Base-by-base conservation (phyloP, 1,284 basidiomycete genomes). In the Stygiomarasmius scandens region DNA sequence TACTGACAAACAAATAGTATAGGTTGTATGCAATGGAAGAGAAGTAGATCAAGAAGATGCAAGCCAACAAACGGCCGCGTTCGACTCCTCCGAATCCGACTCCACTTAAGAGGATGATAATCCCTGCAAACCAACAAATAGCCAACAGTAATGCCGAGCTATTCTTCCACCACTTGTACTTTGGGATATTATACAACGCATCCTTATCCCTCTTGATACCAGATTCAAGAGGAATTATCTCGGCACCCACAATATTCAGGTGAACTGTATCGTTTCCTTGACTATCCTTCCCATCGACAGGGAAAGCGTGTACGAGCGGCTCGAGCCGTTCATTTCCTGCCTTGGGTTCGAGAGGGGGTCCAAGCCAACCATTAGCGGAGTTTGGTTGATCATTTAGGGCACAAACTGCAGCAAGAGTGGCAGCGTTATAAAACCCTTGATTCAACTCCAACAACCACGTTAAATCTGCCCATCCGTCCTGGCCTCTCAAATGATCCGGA, bases 371-470 rank as follows among this genome's bases (percentile, higher is more conserved):
- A 47, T 65, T 58, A 3, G 52, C 54, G 3, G 32, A 32, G 0
- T 55, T 56, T 1, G 38, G 36, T 4, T 57, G 41, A 3, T 63
- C 60, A 0, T 54, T 38, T 11, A 65, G 38, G 29, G 54, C 47
- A 32, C 65, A 69, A 0, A 63, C 51, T 4, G 67, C 64, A 19
- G 67, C 67, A 4, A 69, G 59, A 45, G 55, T 56, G 1, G 66
- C 63, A 3, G 65, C 54, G 46, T 69, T 69, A 47, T 67, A 69
- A 46, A 66, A 69, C 4, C 66, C 67, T 51, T 69, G 66, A 49
- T 69, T 69, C 4, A 69, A 52, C 50, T 69, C 67, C 23, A 69
- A 53, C 19, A 68, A 43, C 67, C 66, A 67, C 19, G 64, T 63
- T 16, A 69, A 56, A 52, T 69, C 67, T 9, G 46, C 63, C 67